phyloP scores from a whole-genome alignment of 2,329 filamentous ascomycete genomes.

The Ilyonectria destructans region DNA sequence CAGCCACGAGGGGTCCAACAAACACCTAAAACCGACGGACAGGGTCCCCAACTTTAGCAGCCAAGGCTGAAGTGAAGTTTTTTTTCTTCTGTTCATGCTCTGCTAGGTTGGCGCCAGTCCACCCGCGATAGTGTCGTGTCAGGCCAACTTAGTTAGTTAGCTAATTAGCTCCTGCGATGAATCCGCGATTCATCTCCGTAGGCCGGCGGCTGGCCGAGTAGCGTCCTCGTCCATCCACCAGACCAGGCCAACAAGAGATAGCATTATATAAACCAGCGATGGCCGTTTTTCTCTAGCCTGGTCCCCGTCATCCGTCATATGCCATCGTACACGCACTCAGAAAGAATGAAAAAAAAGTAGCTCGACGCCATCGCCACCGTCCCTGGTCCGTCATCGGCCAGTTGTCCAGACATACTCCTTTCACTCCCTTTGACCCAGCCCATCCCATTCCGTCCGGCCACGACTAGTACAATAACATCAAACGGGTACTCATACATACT shows the following conservation, averaged over 20 bases:
- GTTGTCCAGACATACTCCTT: constrained; percentile 5
- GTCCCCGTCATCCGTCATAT: constrained; percentile 10
- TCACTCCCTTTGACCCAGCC: constrained; percentile 10
- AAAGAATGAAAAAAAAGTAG: constrained; percentile 10
- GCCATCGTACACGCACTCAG: constrained; percentile 19
- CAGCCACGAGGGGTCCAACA: not conserved
- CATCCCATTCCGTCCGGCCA: not conserved
- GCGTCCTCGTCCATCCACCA: constrained; percentile 10
- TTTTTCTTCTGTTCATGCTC: not conserved
- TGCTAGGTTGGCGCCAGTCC: not conserved
- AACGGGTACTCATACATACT: constrained; percentile 6
- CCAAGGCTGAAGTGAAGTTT: not conserved
- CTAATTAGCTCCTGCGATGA: not conserved
- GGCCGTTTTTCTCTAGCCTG: constrained; percentile 9
- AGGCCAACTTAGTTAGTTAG: constrained; percentile 5
- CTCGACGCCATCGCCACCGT: constrained; percentile 34
- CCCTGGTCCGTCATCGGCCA: constrained; percentile 23
- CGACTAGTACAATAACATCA: constrained; percentile 12
- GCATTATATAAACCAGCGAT: constrained; percentile 8
- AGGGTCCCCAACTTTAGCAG: not conserved
- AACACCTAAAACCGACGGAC: not conserved
- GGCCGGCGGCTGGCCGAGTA: constrained; percentile 8
- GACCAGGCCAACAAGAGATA: constrained; percentile 16
- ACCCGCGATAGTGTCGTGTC: not conserved
- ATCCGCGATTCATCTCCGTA: constrained; percentile 4